Evolutionary conservation across 257 asterid genomes (phyloP).

Genomic region (Solanum microdontum): DNA sequence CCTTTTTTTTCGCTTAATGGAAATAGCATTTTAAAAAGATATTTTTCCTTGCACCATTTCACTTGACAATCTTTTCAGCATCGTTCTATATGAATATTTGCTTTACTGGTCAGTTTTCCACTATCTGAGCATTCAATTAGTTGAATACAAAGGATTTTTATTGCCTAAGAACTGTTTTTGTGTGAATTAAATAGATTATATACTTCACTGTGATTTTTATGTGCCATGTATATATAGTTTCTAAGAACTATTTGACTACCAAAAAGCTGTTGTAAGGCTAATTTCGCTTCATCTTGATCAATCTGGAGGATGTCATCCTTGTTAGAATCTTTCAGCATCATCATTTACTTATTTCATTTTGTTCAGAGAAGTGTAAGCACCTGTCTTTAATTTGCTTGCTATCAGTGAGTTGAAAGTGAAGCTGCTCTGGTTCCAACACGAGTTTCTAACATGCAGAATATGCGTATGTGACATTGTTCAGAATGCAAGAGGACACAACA

Average conservation of each 20-base stretch:
- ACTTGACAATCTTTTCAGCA: background rate
- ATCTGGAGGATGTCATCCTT: background rate
- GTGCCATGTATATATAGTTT: background rate
- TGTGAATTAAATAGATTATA: background rate
- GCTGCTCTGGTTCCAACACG: background rate
- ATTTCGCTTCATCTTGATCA: background rate
- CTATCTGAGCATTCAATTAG: background rate
- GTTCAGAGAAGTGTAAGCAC: background rate
- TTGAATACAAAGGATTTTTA: background rate
- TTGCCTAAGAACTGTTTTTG: background rate
- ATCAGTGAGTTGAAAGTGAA: background rate
- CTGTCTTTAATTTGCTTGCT: background rate
- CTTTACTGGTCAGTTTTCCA: background rate
- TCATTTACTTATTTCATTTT: background rate
- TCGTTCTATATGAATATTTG: background rate
- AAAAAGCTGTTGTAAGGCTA: background rate
- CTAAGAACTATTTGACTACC: background rate
- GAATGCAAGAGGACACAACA: background rate
- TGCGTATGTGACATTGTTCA: background rate
- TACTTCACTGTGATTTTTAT: background rate
- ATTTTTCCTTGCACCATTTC: background rate
- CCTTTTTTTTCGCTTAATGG: background rate
- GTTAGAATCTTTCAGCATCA: background rate
- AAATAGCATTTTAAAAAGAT: background rate
- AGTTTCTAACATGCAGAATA: background rate